Evolutionary conservation across 2,329 filamentous ascomycete genomes (phyloP).

Genomic region (Didymosphaeria variabile): DNA sequence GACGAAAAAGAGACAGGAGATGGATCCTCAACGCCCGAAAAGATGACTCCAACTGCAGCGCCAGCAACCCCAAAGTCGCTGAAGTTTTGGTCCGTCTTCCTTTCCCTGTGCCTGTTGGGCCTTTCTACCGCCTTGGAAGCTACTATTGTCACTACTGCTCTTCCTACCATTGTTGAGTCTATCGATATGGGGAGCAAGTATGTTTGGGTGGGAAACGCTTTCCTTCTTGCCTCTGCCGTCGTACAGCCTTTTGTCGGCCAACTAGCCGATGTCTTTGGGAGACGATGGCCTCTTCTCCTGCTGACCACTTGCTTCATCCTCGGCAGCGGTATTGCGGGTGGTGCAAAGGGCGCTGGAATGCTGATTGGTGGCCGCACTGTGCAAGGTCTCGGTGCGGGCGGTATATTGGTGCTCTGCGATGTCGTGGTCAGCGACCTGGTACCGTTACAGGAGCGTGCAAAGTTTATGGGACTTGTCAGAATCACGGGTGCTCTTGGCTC

Average conservation of each 20-base stretch:
- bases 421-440: slow-evolving; percentile 57
- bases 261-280: slow-evolving; percentile 60
- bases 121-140: slow-evolving; percentile 39
- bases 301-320: slow-evolving; percentile 58
- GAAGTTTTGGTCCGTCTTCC: slow-evolving; percentile 14
- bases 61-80: too few species aligned
- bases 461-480: slow-evolving; percentile 37
- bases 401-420: slow-evolving; percentile 53
- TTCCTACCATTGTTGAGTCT: slow-evolving; percentile 48
- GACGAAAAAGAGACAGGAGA: too few species aligned
- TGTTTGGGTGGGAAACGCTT: slow-evolving; percentile 49
- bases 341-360: slow-evolving; percentile 53
- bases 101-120: slow-evolving; percentile 32
- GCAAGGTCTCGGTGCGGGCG: slow-evolving; percentile 60
- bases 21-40: too few species aligned
- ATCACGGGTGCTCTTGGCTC: slow-evolving; percentile 17
- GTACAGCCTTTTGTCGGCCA: slow-evolving; percentile 61
- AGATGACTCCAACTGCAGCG: too few species aligned
- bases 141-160: slow-evolving; percentile 46
- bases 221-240: slow-evolving; percentile 46
- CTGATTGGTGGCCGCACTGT: slow-evolving; percentile 64
- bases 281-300: slow-evolving; percentile 45
- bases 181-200: slow-evolving; percentile 33
- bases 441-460: slow-evolving; percentile 29
- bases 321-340: slow-evolving; percentile 62